Conservation (phyloP, 2,329 filamentous ascomycete species). For the Ilyonectria mors-panacis region DNA sequence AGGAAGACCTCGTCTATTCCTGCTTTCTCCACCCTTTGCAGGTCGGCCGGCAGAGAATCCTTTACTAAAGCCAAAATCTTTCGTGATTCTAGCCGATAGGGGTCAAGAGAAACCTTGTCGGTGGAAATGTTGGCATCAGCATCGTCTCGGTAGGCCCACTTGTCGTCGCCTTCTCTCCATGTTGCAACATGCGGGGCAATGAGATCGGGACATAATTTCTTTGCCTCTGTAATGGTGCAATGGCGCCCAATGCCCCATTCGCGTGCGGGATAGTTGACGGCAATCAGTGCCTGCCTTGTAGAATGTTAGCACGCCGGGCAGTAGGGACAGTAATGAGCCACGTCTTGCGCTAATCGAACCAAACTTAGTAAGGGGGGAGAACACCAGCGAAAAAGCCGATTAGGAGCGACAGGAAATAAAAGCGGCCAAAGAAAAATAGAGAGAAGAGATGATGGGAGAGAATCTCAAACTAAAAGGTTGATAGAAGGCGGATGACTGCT, state of each 20-base stretch:
- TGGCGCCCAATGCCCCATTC: conserved; percentile 84
- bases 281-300: conserved; percentile 87
- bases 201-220: conserved; percentile 87
- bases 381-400: too few relatives aligned
- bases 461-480: background rate
- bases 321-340: background rate
- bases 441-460: background rate
- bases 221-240: conserved; percentile 84
- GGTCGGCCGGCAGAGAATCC: conserved; percentile 74
- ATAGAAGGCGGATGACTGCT: background rate
- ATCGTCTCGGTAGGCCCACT: conserved; percentile 92
- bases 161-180: conserved; percentile 91
- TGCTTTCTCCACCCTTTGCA: conserved; percentile 90
- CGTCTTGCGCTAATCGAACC: background rate
- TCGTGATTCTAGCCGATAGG: conserved; percentile 88
- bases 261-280: conserved; percentile 94
- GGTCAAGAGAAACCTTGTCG: conserved; percentile 95
- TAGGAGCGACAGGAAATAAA: background rate
- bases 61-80: conserved; percentile 87
- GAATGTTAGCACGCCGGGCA: conserved; percentile 31
- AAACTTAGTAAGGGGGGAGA: background rate
- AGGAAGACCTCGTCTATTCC: conserved; percentile 97
- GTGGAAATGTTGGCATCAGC: conserved; percentile 84
- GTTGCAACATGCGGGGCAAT: conserved; percentile 94
- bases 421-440: background rate